These are phyloP conservation scores for Chrysosporium keratinophilum DNA, from an alignment of 2,329 filamentous ascomycete genomes.

Conservation along the genomic window DNA sequence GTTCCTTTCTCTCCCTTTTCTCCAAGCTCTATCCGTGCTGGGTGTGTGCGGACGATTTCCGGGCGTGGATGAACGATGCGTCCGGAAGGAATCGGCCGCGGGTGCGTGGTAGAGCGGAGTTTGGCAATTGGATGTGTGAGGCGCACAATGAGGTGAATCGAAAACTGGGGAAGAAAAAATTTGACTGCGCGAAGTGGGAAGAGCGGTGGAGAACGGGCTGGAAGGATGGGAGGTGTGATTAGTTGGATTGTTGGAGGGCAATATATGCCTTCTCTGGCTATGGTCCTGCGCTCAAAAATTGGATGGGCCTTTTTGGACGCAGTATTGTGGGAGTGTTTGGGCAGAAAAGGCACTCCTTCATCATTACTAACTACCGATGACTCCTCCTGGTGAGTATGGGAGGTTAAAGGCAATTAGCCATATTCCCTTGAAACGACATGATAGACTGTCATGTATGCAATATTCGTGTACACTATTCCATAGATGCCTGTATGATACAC, in stretches of 20 bases:
- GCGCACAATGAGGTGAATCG: constrained; percentile 44
- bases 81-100: constrained; percentile 51
- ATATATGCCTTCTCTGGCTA: not conserved
- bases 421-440: not conserved
- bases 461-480: not conserved
- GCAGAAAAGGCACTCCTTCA: no score
- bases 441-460: not conserved
- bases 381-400: no score
- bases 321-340: not conserved
- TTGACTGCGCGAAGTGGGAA: constrained; percentile 85
- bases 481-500: constrained; percentile 1
- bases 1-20: constrained; percentile 68
- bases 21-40: constrained; percentile 88
- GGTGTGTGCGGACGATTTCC: constrained; percentile 89
- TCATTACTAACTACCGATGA: no score
- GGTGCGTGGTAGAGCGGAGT: constrained; percentile 41
- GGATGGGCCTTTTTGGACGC: not conserved
- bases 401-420: not conserved
- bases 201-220: constrained; percentile 90
- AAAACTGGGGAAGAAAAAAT: constrained; percentile 81
- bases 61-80: constrained; percentile 59
- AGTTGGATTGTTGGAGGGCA: not conserved
- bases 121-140: constrained; percentile 43
- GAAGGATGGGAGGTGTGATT: constrained; percentile 57
- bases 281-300: no score